These are phyloP conservation scores for Debaryomycetaceae sp. DNA, from an alignment of 1,139 yeast genomes.

Conservation along the genomic window DNA sequence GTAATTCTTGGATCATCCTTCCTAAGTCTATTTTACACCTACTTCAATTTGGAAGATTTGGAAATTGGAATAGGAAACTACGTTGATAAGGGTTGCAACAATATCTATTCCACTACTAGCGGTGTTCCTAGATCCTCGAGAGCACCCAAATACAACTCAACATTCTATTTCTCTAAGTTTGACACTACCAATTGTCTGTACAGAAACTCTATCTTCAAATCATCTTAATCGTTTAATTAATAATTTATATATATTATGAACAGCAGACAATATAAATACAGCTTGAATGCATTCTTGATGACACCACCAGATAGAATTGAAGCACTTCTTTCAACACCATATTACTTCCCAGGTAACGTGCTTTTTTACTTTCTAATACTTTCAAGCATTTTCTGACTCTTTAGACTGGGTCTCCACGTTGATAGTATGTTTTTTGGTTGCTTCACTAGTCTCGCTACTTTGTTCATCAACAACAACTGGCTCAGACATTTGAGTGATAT, in stretches of 20 bases:
- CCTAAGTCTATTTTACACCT: conserved; percentile 5
- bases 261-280: too few relatives aligned
- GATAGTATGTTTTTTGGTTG: background rate
- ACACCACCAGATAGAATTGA: too few relatives aligned
- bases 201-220: background rate
- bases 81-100: background rate
- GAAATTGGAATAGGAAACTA: conserved; percentile 6
- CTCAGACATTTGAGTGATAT: conserved; percentile 48
- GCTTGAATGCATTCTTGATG: too few relatives aligned
- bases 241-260: too few relatives aligned
- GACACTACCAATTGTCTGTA: background rate
- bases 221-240: too few relatives aligned
- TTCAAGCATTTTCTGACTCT: background rate
- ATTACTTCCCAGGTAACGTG: too few relatives aligned
- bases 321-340: too few relatives aligned
- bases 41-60: conserved; percentile 6
- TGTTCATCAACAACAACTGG: conserved; percentile 12
- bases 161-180: background rate
- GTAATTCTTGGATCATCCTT: conserved; percentile 6
- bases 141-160: background rate
- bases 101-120: background rate
- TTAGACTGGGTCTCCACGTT: conserved; percentile 2
- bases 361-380: too few relatives aligned
- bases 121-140: background rate
- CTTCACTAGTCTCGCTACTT: background rate